Conservation (phyloP, 139 green algal species). For the Haematococcus lacustris region DNA sequence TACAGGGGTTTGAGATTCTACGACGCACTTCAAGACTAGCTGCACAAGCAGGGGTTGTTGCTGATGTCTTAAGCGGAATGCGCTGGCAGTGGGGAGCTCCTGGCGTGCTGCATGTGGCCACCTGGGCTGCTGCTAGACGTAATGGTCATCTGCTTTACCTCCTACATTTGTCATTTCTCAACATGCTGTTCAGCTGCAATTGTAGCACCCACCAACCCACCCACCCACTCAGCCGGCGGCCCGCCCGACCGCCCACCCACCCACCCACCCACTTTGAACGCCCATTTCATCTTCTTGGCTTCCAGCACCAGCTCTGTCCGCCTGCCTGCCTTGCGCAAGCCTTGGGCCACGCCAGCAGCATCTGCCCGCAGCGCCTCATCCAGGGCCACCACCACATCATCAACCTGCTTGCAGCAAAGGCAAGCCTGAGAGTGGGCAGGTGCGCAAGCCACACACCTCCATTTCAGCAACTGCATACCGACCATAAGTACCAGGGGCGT, state of each 20-base stretch:
- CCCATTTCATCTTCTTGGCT: slow-evolving; percentile 85
- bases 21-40: too few relatives aligned
- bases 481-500: too few relatives aligned
- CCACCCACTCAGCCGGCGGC: neutral
- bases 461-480: too few relatives aligned
- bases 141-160: too few relatives aligned
- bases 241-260: neutral
- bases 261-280: slow-evolving; percentile 59
- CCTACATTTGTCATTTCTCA: neutral
- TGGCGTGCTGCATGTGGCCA: too few relatives aligned
- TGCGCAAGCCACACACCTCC: too few relatives aligned
- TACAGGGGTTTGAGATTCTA: too few relatives aligned
- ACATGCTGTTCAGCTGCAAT: neutral
- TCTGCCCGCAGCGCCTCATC: slow-evolving; percentile 54
- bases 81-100: too few relatives aligned
- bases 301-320: slow-evolving; percentile 91
- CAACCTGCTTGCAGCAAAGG: slow-evolving; percentile 38
- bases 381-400: slow-evolving; percentile 77
- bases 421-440: too few relatives aligned
- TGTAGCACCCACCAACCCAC: neutral
- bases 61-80: too few relatives aligned
- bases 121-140: too few relatives aligned
- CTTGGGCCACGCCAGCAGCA: slow-evolving; percentile 56
- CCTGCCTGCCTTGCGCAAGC: slow-evolving; percentile 59
- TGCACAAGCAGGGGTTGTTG: too few relatives aligned